These are phyloP conservation scores for Ogataea populi-albae DNA, from an alignment of 805 yeast genomes.

Conservation along the genomic window DNA sequence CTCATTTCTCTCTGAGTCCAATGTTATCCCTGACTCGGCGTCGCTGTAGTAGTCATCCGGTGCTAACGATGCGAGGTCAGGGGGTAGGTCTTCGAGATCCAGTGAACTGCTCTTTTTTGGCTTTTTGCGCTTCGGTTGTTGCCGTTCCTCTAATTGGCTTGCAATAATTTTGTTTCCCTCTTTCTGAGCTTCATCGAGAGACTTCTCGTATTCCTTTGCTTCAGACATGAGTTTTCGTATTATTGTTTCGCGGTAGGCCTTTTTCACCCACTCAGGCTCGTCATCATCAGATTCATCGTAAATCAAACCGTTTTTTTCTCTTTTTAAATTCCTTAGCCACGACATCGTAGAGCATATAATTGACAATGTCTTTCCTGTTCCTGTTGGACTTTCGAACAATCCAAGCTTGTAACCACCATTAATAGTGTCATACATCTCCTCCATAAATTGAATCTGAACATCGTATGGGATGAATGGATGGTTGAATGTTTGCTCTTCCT, in stretches of 20 bases:
- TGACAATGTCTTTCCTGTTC: slow-evolving; percentile 89
- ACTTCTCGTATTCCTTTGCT: slow-evolving; percentile 40
- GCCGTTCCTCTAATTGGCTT: slow-evolving; percentile 21
- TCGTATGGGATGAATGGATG: slow-evolving; percentile 84
- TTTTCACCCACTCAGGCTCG: slow-evolving; percentile 41
- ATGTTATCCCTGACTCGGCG: slow-evolving; percentile 4
- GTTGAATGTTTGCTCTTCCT: slow-evolving; percentile 34
- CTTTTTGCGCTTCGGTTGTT: slow-evolving; percentile 10
- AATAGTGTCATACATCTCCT: slow-evolving; percentile 63
- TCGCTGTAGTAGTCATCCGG: slow-evolving; percentile 40
- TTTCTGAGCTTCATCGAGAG: slow-evolving; percentile 35
- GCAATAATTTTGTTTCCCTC: slow-evolving; percentile 24
- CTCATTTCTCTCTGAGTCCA: slow-evolving; percentile 29
- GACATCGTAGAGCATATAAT: slow-evolving; percentile 80
- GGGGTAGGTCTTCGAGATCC: slow-evolving; percentile 14
- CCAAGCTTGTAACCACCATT: slow-evolving; percentile 59
- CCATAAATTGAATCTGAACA: slow-evolving; percentile 78
- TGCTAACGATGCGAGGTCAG: slow-evolving; percentile 25
- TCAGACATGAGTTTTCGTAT: slow-evolving; percentile 26
- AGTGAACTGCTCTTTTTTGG: slow-evolving; percentile 2
- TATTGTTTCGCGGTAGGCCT: slow-evolving; percentile 34
- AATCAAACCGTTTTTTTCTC: slow-evolving; percentile 36
- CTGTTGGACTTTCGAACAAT: slow-evolving; percentile 90
- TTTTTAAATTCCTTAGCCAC: slow-evolving; percentile 51
- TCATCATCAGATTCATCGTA: slow-evolving; percentile 36